Conservation (phyloP, 345 rosid genomes). For the Chamaenerion angustifolium region DNA sequence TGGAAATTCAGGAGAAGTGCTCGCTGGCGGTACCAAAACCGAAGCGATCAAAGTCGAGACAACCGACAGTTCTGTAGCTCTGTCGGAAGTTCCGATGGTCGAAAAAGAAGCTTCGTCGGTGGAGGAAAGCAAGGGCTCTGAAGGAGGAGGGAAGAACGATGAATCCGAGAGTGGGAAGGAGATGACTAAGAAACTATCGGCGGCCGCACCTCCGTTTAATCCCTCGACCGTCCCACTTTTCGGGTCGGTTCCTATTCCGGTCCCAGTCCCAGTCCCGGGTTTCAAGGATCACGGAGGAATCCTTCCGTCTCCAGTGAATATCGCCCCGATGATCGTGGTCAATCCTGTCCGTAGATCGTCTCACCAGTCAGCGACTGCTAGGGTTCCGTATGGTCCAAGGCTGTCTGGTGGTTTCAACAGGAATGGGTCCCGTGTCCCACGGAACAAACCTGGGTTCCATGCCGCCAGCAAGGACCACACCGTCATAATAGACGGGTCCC, state of each 20-base stretch:
- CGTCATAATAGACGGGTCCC: slow-evolving; percentile 34
- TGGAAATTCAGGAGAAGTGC: slow-evolving; percentile 15
- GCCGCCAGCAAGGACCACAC: slow-evolving; percentile 27
- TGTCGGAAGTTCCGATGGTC: slow-evolving; percentile 16
- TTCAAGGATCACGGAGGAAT: slow-evolving; percentile 78
- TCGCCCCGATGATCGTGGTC: slow-evolving; percentile 67
- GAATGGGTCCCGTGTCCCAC: slow-evolving; percentile 54
- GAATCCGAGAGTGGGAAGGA: slow-evolving; percentile 58
- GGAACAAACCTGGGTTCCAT: slow-evolving; percentile 51
- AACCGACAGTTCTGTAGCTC: slow-evolving; percentile 17
- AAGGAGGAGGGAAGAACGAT: slow-evolving; percentile 48
- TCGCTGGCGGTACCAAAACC: slow-evolving; percentile 10
- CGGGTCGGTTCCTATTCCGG: slow-evolving; percentile 61
- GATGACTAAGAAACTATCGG: slow-evolving; percentile 75
- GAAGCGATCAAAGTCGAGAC: slow-evolving; percentile 17
- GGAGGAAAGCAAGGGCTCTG: slow-evolving; percentile 19
- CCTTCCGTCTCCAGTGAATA: slow-evolving; percentile 80
- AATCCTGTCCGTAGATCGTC: slow-evolving; percentile 70
- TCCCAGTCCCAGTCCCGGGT: slow-evolving; percentile 46
- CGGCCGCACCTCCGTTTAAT: slow-evolving; percentile 91
- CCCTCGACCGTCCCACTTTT: slow-evolving; percentile 69
- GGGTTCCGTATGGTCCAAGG: slow-evolving; percentile 98
- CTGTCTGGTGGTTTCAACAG: slow-evolving; percentile 78
- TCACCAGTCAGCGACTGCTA: slow-evolving; percentile 86
- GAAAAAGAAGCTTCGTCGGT: slow-evolving; percentile 2